Base-by-base conservation (phyloP, 2,329 filamentous ascomycete species). In the Tolypocladium paradoxum region DNA sequence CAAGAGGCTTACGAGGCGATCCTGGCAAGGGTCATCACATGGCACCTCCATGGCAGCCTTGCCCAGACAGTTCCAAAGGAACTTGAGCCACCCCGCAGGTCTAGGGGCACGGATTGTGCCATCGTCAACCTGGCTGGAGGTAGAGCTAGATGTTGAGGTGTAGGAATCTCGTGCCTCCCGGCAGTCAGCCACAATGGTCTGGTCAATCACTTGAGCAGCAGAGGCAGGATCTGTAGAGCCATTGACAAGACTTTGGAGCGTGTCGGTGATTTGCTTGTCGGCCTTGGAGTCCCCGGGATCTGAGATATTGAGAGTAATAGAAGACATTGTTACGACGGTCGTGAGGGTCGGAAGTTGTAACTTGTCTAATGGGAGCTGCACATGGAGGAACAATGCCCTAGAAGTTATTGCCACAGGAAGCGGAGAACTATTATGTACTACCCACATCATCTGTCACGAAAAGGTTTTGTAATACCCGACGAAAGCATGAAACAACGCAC, bases 81-180 rank as follows among this genome's bases (percentile, higher is more conserved):
- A 53, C 36, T 50, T 49, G 27, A 40, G 52, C 52, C 52, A 53
- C 2, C 52, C 52, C 11, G 29, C n/a, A 35, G 40, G 38, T 2
- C 2, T 31, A 24, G 47, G 31, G 4, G 16, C 31, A 11, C 9
- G 18, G 20, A 18, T 27, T 18, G 33, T 8, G 22, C 33, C 31
- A 27, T 47, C 43, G 27, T 22, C 43, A 22, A 12, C 22, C 20
- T 33, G 31, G 31, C 31, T 4, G 11, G 31, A 24, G 40, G 40
- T 6, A 5, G 40, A 14, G n/a, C 8, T 20, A 8, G 20, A 7
- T 8, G n/a, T 11, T n/a, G 50, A 37, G 8, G 35, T 37, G 34
- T 43, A 53, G 20, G 40, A 27, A 11, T 33, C 34, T 5, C 5
- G 22, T 1, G 20, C 48, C 36, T n/a, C 24, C 31, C 45, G 52